phyloP scores from a whole-genome alignment of 1,139 yeast genomes.

The Pichia cactophila region DNA sequence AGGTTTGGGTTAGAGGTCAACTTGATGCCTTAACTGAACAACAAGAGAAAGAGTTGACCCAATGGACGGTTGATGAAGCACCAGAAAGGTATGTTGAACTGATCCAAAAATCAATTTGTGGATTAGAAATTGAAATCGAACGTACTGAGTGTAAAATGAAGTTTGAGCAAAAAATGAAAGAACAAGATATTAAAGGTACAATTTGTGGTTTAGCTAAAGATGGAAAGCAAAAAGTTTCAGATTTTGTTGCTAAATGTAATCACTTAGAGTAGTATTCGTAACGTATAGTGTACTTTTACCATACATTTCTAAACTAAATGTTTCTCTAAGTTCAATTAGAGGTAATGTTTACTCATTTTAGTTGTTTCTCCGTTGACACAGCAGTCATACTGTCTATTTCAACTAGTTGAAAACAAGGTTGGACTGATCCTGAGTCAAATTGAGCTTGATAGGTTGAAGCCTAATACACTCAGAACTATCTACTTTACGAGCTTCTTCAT shows the following conservation, averaged over 20 bases:
- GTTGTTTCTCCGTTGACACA: too few species aligned
- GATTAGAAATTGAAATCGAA: slow-evolving; percentile 47
- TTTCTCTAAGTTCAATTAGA: too few species aligned
- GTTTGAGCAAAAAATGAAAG: slow-evolving; percentile 46
- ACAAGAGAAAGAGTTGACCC: slow-evolving; percentile 38
- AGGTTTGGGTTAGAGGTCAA: slow-evolving; percentile 41
- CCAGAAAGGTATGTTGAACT: slow-evolving; percentile 42
- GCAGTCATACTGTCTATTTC: too few species aligned
- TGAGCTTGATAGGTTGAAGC: too few species aligned
- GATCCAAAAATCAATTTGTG: slow-evolving; percentile 50
- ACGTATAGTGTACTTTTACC: too few species aligned
- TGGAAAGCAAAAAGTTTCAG: slow-evolving; percentile 8
- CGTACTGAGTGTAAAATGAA: slow-evolving; percentile 52
- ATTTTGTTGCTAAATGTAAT: slow-evolving; percentile 2
- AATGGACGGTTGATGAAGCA: slow-evolving; percentile 56
- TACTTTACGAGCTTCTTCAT: too few species aligned
- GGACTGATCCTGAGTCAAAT: too few species aligned
- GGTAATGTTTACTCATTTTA: too few species aligned
- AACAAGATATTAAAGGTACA: slow-evolving; percentile 46
- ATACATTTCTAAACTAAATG: too few species aligned
- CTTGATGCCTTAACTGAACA: slow-evolving; percentile 40
- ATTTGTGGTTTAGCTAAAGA: slow-evolving; percentile 32
- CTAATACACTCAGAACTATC: too few species aligned
- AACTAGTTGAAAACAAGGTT: too few species aligned
- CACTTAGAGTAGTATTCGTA: not conserved